phyloP scores from a whole-genome alignment of 2,329 filamentous ascomycete genomes.

The Triangularia verruculosa region DNA sequence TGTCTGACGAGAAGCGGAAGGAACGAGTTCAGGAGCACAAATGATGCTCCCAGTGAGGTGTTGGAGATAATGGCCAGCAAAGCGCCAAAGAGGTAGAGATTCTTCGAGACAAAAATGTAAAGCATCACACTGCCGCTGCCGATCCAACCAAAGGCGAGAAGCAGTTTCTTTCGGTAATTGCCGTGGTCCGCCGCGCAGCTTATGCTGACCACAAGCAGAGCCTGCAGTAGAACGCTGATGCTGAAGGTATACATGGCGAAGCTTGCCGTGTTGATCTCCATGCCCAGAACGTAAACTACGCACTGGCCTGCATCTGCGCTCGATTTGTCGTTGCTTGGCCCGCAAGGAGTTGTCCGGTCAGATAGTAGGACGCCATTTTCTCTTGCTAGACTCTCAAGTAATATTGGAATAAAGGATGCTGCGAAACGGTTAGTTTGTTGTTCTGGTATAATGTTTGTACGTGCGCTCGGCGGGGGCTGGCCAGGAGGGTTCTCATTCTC shows the following conservation, averaged over 20 bases:
- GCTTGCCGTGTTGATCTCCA: slow-evolving; percentile 90
- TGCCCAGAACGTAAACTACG: slow-evolving; percentile 74
- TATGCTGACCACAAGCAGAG: slow-evolving; percentile 90
- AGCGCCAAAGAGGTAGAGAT: slow-evolving; percentile 75
- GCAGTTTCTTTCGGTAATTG: slow-evolving; percentile 81
- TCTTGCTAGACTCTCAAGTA: slow-evolving; percentile 87
- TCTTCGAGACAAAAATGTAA: slow-evolving; percentile 74
- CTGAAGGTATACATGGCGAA: slow-evolving; percentile 99
- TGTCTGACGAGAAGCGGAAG: slow-evolving; percentile 85
- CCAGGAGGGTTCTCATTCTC: background rate
- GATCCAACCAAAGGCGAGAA: slow-evolving; percentile 79
- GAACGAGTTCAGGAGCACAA: slow-evolving; percentile 93
- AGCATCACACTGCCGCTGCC: slow-evolving; percentile 84
- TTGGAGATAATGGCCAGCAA: slow-evolving; percentile 87
- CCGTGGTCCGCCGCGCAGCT: slow-evolving; percentile 95
- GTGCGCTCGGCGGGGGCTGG: background rate
- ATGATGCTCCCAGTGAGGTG: slow-evolving; percentile 90
- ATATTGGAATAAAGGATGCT: slow-evolving; percentile 95
- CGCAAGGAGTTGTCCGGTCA: slow-evolving; percentile 74
- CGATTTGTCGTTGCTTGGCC: slow-evolving; percentile 54
- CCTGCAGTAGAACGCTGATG: slow-evolving; percentile 83
- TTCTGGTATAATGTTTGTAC: background rate
- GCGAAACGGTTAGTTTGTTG: slow-evolving; percentile 9
- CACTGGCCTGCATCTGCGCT: slow-evolving; percentile 61
- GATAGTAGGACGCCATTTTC: slow-evolving; percentile 85